Conservation (phyloP, 805 yeast species). For the Priceomyces medius region DNA sequence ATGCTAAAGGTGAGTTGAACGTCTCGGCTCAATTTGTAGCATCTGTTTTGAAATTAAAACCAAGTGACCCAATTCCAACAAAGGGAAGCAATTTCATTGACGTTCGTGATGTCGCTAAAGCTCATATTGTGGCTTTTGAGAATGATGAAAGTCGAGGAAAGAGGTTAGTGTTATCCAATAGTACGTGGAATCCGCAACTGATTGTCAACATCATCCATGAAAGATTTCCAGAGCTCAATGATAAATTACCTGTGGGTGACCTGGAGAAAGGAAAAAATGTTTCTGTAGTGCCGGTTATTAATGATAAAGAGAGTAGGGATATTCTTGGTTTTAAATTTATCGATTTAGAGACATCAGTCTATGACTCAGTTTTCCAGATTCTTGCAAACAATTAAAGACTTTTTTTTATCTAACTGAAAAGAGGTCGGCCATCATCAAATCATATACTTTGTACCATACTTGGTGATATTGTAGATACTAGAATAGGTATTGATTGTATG, state of each 20-base stretch:
- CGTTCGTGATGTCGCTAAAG: conserved; percentile 62
- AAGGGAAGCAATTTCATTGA: conserved; percentile 38
- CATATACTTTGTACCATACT: no score
- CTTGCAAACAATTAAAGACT: not conserved
- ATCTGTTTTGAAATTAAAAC: conserved; percentile 22
- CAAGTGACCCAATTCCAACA: conserved; percentile 15
- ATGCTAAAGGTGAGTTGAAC: conserved; percentile 22
- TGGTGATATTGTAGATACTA: no score
- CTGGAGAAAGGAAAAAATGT: conserved; percentile 5
- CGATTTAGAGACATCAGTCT: conserved; percentile 34
- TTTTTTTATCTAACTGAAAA: no score
- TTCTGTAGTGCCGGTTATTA: conserved; percentile 14
- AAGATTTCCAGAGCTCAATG: conserved; percentile 20
- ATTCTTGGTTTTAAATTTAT: conserved; percentile 40
- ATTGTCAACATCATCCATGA: conserved; percentile 22
- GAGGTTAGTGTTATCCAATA: conserved; percentile 23
- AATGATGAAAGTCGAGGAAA: conserved; percentile 27
- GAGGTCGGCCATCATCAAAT: no score
- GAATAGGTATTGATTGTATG: no score
- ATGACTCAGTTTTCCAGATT: conserved; percentile 41
- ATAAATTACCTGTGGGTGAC: conserved; percentile 15
- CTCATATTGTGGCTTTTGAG: conserved; percentile 55
- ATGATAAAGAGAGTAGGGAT: conserved; percentile 34
- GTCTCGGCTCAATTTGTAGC: conserved; percentile 28
- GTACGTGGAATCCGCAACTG: conserved; percentile 20